These are phyloP conservation scores for Phytophthora hybrid DNA, from an alignment of 352 stramenopile species.

Conservation along the genomic window DNA sequence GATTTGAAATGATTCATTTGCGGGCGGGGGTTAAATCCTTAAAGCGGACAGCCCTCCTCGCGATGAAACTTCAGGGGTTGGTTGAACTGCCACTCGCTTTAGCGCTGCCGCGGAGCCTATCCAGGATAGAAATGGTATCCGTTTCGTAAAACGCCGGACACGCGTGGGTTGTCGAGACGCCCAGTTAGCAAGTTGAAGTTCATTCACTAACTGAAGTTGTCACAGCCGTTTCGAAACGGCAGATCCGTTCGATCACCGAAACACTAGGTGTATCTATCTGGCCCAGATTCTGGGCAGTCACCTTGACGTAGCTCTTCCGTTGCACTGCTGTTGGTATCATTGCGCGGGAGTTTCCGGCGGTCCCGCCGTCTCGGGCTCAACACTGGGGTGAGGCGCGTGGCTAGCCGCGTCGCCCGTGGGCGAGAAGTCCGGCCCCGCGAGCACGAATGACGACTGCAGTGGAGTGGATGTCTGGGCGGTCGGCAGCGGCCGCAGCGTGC, in stretches of 20 bases:
- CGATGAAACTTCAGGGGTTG: slow-evolving; percentile 1
- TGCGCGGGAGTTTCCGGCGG: slow-evolving; percentile 3
- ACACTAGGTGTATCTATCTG: background rate
- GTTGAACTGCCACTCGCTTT: slow-evolving; percentile 7
- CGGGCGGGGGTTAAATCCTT: too few relatives aligned
- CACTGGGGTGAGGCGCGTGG: background rate
- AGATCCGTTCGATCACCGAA: slow-evolving; percentile 7
- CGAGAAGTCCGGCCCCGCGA: slow-evolving; percentile 34
- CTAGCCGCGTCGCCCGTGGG: background rate
- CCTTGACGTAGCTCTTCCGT: background rate
- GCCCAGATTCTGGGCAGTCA: background rate
- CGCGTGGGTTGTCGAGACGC: slow-evolving; percentile 13
- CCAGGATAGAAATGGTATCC: slow-evolving; percentile 3
- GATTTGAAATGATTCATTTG: too few relatives aligned
- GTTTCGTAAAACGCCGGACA: slow-evolving; percentile 8
- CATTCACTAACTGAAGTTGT: slow-evolving; percentile 8
- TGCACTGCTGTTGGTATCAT: background rate
- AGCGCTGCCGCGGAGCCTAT: background rate
- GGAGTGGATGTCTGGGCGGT: slow-evolving; percentile 9
- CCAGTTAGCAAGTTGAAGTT: slow-evolving; percentile 22
- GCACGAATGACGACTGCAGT: slow-evolving; percentile 62
- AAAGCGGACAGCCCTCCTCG: background rate
- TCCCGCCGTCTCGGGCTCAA: slow-evolving; percentile 1
- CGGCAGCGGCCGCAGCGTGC: slow-evolving; percentile 38
- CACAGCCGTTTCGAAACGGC: slow-evolving; percentile 27